Evolutionary conservation across 1,284 basidiomycete species (phyloP), one percentile per base, ranked within the genome.

Genomic region (Stereum hirsutum): DNA sequence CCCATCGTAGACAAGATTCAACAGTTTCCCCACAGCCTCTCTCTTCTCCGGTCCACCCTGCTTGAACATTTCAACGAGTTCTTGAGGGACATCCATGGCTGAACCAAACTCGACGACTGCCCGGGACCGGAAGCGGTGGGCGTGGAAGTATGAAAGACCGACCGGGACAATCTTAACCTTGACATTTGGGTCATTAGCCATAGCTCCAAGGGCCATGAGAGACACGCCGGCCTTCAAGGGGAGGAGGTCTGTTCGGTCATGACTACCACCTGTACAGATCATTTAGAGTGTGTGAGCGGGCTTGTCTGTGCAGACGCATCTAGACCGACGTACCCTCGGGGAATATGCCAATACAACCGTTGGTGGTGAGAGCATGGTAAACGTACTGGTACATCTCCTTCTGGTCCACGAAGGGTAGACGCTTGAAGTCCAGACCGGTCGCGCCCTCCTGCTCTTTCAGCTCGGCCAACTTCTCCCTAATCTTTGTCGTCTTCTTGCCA

Each of bases 81-180:
- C 89, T 7, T 65, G 59, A 17, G 94, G 92, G 23, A 98, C 91
- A 53, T 92, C 86, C 51, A 98, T 72, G 10, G 95, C 91, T 3
- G 80, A 70, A 10, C 96, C 96, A 60, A 99, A 99, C 60, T 99
- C 96, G 46, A 99, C 86, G 19, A 99, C 96, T 7, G 91, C 94
- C 45, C 94, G 78, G 14, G 91, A 95, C 39, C 94, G 83, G 69
- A 97, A 98, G 49, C 86, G 82, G 64, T 97, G 88, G 0, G 94
- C 81, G 64, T 97, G 93, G 64, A 98, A 98, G 60, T 98, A 98
- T 7, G 88, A 90, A 28, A 98, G 68, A 12, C 94, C 94, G 49
- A 95, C 92, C 21, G 94, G 94, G 6, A 97, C 89, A 48, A 97
- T 89, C 61, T 89, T 89, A 54, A 97, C 91, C 52, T 81, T 80